Base-by-base conservation (phyloP, 257 asterid genomes). In the Scutellaria barbata region DNA sequence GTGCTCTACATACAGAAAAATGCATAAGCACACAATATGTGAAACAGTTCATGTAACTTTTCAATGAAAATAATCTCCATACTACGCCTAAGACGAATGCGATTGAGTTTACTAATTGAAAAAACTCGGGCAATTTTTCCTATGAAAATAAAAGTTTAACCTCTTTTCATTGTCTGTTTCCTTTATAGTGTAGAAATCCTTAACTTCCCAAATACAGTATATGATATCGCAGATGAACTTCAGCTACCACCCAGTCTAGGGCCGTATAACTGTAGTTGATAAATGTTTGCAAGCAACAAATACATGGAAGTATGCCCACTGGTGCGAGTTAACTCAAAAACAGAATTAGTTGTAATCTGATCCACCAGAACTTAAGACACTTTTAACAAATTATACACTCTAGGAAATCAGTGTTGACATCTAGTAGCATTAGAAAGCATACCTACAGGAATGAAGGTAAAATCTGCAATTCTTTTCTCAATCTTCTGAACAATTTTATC, bases 391-490 rank as follows among this genome's bases (percentile, higher is more conserved):
- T 41, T 43, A 22, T 56, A n/a, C 60, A 16, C 41, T 54, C 72
- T 47, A 39, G 64, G 48, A 55, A 53, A 48, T 58, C 46, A 67
- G 43, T 17, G 22, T 47, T 40, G 56, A 45, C 37, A 45, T 20
- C 58, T 14, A 25, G 43, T 39, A 16, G 46, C 14, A 74, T 40
- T 73, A 41, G 63, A 69, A 73, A 51, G 76, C 92, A 64, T 89
- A 95, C 99, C 99, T 64, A 75, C 97, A 71, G 99, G 98, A 68
- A 95, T 80, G 85, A 89, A 92, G 81, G 97, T 82, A 87, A 92
- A 89, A 84, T 95, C 98, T 68, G 99, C 95, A 84, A 95, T 86
- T 83, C 86, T 82, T 85, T 95, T 88, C 85, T 95, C 99, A 63
- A 92, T 92, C 64, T 48, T 83, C 85, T 84, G 86, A 61, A 95